phyloP scores from a whole-genome alignment of 192 early-diverging fungal species.

The Chytriomyces sp. region DNA sequence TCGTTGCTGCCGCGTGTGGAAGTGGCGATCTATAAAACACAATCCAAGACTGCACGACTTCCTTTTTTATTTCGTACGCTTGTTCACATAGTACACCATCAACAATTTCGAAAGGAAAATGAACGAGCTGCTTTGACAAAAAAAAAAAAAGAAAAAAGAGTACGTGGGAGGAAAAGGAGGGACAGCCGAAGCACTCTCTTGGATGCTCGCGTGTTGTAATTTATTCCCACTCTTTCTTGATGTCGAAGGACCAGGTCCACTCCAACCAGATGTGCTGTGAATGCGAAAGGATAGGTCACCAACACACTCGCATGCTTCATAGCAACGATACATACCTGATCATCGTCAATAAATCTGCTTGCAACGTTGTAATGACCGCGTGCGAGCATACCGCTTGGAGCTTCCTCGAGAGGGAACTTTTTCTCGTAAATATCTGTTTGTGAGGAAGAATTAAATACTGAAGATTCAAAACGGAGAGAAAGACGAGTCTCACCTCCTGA shows the following conservation, averaged over 20 bases:
- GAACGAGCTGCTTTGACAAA: background rate
- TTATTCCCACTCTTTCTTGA: conserved; percentile 88
- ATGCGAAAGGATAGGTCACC: background rate
- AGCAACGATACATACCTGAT: conserved; percentile 46
- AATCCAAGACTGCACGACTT: background rate
- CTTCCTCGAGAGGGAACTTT: conserved; percentile 86
- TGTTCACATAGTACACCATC: background rate
- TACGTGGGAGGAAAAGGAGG: background rate
- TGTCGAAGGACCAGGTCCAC: conserved; percentile 70
- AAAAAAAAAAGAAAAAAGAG: background rate
- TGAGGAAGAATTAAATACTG: background rate
- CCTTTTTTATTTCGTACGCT: background rate
- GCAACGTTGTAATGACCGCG: conserved; percentile 90
- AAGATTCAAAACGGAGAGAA: conserved; percentile 1
- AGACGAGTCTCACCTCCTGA: conserved; percentile 38
- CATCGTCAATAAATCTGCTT: conserved; percentile 96
- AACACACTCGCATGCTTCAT: background rate
- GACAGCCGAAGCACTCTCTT: too few relatives aligned
- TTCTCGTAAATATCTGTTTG: conserved; percentile 77
- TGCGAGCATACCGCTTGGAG: conserved; percentile 88
- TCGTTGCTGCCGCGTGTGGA: too few relatives aligned
- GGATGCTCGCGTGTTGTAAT: too few relatives aligned
- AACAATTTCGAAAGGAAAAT: background rate
- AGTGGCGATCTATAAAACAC: background rate
- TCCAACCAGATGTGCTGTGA: conserved; percentile 17